These are phyloP conservation scores for Xylaria intraflava DNA, from an alignment of 495 filamentous ascomycete species.

Conservation along the genomic window DNA sequence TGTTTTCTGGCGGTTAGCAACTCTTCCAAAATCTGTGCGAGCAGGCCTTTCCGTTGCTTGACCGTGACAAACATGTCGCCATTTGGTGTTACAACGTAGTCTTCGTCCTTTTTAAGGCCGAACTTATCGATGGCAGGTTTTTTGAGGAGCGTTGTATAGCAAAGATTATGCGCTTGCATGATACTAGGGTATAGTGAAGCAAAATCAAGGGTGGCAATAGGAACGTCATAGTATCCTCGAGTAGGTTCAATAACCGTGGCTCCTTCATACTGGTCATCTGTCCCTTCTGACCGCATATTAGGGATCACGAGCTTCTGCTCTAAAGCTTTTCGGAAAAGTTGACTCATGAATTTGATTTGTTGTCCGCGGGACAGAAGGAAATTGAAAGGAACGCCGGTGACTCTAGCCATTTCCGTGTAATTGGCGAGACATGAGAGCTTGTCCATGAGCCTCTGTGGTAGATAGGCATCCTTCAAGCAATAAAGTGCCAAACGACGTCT, in stretches of 20 bases:
- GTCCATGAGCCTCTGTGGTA: conserved; percentile 92
- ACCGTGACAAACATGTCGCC: conserved; percentile 86
- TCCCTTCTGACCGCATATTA: conserved; percentile 57
- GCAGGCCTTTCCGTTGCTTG: conserved; percentile 83
- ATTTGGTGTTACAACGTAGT: conserved; percentile 94
- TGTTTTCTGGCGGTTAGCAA: conserved; percentile 81
- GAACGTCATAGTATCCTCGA: conserved; percentile 86
- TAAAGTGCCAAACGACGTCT: conserved; percentile 87
- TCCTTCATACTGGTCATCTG: conserved; percentile 88
- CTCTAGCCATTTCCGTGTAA: conserved; percentile 99
- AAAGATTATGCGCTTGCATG: conserved; percentile 97
- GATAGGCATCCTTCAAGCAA: conserved; percentile 95
- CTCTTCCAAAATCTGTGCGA: conserved; percentile 94
- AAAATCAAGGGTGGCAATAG: conserved; percentile 97
- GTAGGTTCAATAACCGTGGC: conserved; percentile 96
- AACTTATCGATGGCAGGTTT: conserved; percentile 70
- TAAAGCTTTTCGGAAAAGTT: conserved; percentile 89
- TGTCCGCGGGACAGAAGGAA: conserved; percentile 88
- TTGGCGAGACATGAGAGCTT: conserved; percentile 97
- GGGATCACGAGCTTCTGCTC: conserved; percentile 92
- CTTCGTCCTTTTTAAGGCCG: conserved; percentile 70
- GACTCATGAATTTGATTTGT: conserved; percentile 96
- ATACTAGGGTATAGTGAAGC: conserved; percentile 97
- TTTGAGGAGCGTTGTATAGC: conserved; percentile 91
- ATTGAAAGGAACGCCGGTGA: conserved; percentile 97